Conservation (phyloP, 768 basidiomycete species). For the Exidia glandulosa region DNA sequence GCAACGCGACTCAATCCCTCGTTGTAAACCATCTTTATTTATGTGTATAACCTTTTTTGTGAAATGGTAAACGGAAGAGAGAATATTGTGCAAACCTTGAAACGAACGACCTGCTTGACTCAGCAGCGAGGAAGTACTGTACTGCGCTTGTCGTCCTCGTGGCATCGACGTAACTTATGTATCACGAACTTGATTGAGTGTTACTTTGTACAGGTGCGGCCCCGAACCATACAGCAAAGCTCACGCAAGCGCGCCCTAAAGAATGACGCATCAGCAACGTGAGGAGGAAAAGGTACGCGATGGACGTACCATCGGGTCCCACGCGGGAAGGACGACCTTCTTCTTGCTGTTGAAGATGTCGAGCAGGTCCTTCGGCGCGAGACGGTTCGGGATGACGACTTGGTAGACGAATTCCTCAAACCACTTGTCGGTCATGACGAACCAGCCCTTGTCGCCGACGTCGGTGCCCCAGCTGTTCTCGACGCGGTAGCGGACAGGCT, state of each 20-base stretch:
- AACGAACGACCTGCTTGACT: too few species aligned
- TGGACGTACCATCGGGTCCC: conserved; percentile 76
- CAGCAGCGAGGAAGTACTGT: too few species aligned
- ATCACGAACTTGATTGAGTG: too few species aligned
- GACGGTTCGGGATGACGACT: conserved; percentile 71
- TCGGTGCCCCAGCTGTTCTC: conserved; percentile 91
- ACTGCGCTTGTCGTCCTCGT: too few species aligned
- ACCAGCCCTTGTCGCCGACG: conserved; percentile 74
- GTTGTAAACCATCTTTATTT: too few species aligned
- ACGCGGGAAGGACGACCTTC: conserved; percentile 61
- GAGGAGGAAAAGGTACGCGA: neutral
- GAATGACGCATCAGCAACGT: neutral
- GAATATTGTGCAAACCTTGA: too few species aligned
- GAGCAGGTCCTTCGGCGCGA: conserved; percentile 73
- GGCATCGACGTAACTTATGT: too few species aligned
- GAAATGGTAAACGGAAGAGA: too few species aligned
- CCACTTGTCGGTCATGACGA: conserved; percentile 88
- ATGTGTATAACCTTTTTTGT: too few species aligned
- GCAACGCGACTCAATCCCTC: too few species aligned
- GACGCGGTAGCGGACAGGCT: conserved; percentile 84
- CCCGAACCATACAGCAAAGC: too few species aligned
- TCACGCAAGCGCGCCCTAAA: neutral
- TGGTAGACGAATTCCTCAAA: conserved; percentile 92
- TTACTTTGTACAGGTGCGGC: too few species aligned
- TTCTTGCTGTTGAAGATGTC: conserved; percentile 66